A percentile compares a stretch with the other conserved stretches of the same genome.
phyloP scores from a whole-genome alignment of 164 flowering plant species.

The Magnolia sinica region DNA sequence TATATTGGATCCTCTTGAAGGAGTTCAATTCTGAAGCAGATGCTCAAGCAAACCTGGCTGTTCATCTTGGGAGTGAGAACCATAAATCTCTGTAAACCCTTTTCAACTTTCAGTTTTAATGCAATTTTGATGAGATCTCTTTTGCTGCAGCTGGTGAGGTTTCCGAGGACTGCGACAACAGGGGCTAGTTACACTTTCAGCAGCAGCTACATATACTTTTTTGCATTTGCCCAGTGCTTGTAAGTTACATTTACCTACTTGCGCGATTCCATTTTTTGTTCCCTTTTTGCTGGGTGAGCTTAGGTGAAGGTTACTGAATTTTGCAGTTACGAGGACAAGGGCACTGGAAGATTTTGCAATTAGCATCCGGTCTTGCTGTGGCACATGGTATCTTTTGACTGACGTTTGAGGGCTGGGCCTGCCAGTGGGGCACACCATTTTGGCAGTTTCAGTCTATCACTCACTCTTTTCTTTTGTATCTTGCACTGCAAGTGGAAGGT shows the following conservation, averaged over 20 bases:
- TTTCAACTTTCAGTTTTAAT: not conserved
- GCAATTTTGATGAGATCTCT: not conserved
- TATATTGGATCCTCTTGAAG: conserved; percentile 24
- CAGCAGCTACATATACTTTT: not conserved
- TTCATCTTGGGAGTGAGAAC: conserved; percentile 51
- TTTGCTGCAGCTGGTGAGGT: conserved; percentile 61
- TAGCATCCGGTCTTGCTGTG: not conserved
- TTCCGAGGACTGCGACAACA: conserved; percentile 30
- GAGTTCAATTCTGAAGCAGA: conserved; percentile 78
- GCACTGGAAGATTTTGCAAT: not conserved
- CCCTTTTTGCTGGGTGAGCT: not conserved
- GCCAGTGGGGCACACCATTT: too few species aligned
- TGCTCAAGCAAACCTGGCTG: conserved; percentile 73
- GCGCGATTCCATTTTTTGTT: not conserved
- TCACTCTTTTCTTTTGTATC: not conserved
- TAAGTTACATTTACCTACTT: not conserved
- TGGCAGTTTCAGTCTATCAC: too few species aligned
- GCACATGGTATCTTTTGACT: not conserved
- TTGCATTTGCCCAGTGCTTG: not conserved
- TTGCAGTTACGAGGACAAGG: not conserved
- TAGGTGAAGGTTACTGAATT: not conserved
- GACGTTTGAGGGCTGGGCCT: not conserved
- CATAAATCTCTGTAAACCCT: not conserved
- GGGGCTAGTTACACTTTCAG: not conserved
- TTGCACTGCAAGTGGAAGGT: not conserved